Evolutionary conservation across 2,329 filamentous ascomycete genomes (phyloP).

Genomic region (Penicillium sp.): DNA sequence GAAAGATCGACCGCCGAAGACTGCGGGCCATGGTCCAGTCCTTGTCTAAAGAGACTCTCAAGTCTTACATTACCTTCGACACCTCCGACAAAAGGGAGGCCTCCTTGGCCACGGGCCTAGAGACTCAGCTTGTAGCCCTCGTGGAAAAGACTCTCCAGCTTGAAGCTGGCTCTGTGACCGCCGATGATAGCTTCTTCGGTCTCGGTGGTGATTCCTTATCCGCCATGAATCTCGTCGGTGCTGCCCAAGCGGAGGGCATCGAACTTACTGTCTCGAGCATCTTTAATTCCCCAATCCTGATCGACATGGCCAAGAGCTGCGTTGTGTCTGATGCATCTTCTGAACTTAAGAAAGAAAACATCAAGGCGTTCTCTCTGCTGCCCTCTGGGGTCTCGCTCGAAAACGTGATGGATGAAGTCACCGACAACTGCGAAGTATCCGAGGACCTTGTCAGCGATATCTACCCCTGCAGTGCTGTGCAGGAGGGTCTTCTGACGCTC

Average conservation of each 20-base stretch:
- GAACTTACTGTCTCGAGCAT: constrained; percentile 45
- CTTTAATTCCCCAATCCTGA: constrained; percentile 46
- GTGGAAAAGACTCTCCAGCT: constrained; percentile 45
- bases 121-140: constrained; percentile 33
- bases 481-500: constrained; percentile 50
- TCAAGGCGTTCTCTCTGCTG: constrained; percentile 33
- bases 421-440: constrained; percentile 33
- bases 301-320: constrained; percentile 44
- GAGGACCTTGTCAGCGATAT: constrained; percentile 37
- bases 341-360: neutral
- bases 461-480: constrained; percentile 47
- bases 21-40: constrained; percentile 40
- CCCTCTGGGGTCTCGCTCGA: constrained; percentile 22
- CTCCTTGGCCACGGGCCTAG: constrained; percentile 29
- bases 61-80: constrained; percentile 31
- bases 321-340: constrained; percentile 6
- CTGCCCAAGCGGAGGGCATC: constrained; percentile 42
- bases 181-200: constrained; percentile 49
- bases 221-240: constrained; percentile 49
- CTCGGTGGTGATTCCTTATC: constrained; percentile 50
- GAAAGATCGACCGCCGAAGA: constrained; percentile 44
- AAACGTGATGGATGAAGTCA: constrained; percentile 30
- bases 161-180: constrained; percentile 39
- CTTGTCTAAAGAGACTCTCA: constrained; percentile 36
- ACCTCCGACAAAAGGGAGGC: constrained; percentile 15